A percentile compares a stretch with the other conserved stretches of the same genome.
phyloP scores from a whole-genome alignment of 169 alveolate genomes.

The Amoebophrya sp. region DNA sequence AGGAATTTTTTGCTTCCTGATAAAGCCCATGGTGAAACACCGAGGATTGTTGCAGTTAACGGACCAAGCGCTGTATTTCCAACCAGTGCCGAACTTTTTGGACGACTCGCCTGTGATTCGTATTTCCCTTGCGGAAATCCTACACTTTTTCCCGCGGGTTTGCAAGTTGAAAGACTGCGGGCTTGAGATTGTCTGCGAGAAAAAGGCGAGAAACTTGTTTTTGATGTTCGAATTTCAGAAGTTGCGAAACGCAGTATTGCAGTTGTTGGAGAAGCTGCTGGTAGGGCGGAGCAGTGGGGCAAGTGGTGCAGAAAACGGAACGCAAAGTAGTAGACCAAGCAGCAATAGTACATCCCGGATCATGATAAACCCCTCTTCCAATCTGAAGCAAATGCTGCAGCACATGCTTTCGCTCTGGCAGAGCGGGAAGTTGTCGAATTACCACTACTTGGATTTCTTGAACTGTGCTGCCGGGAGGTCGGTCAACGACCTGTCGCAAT shows the following conservation, averaged over 20 bases:
- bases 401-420: slow-evolving; percentile 64
- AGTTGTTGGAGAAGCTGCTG: neutral
- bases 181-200: neutral
- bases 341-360: too few relatives aligned
- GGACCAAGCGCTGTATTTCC: neutral
- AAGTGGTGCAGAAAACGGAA: too few relatives aligned
- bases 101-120: neutral
- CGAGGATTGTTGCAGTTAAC: neutral
- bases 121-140: neutral
- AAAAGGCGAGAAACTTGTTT: neutral
- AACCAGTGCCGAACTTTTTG: slow-evolving; percentile 9
- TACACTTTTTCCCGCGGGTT: neutral
- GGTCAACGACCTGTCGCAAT: slow-evolving; percentile 75
- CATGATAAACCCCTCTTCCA: too few relatives aligned
- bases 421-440: slow-evolving; percentile 81
- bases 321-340: too few relatives aligned
- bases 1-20: neutral
- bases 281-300: too few relatives aligned
- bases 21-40: neutral
- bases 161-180: neutral
- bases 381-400: too few relatives aligned
- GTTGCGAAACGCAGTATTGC: neutral
- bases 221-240: neutral
- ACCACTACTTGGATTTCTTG: slow-evolving; percentile 81
- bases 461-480: slow-evolving; percentile 65